Percentiles rank a stretch among this genome's conserved stretches.
These are phyloP conservation scores for Limnanthes douglasii DNA, from an alignment of 345 rosid genomes.

Conservation along the genomic window DNA sequence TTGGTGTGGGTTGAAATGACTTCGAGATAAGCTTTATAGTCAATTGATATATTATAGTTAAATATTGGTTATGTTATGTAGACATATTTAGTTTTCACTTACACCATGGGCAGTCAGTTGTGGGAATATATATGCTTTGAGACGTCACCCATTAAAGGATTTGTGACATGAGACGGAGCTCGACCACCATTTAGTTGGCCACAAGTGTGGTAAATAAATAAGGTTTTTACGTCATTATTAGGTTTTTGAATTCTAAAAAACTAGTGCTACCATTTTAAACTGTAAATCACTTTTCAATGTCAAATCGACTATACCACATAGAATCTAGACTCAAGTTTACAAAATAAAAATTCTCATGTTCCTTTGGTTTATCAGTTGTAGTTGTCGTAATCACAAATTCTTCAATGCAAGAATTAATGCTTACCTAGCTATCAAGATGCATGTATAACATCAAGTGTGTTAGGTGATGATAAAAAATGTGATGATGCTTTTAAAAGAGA, in stretches of 20 bases:
- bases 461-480: too few relatives aligned
- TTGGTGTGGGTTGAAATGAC: constrained; percentile 72
- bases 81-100: constrained; percentile 15
- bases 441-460: too few relatives aligned
- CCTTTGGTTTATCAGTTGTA: constrained; percentile 90
- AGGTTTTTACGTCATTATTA: constrained; percentile 68
- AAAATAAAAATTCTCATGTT: constrained; percentile 9
- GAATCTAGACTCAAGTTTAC: constrained; percentile 1
- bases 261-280: constrained; percentile 88
- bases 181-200: constrained; percentile 60
- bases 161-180: constrained; percentile 66
- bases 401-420: constrained; percentile 67
- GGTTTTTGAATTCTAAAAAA: constrained; percentile 69
- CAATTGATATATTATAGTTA: constrained; percentile 9
- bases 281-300: constrained; percentile 16
- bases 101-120: constrained; percentile 55
- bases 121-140: constrained; percentile 46
- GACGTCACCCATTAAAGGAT: constrained; percentile 54
- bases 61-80: neutral
- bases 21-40: constrained; percentile 12
- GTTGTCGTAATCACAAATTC: constrained; percentile 59
- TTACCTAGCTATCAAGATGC: too few relatives aligned
- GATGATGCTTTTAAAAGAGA: too few relatives aligned
- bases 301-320: constrained; percentile 1
- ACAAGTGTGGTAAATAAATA: constrained; percentile 70